These are phyloP conservation scores for Cytospora leucostoma DNA, from an alignment of 2,329 filamentous ascomycete species.

Conservation along the genomic window DNA sequence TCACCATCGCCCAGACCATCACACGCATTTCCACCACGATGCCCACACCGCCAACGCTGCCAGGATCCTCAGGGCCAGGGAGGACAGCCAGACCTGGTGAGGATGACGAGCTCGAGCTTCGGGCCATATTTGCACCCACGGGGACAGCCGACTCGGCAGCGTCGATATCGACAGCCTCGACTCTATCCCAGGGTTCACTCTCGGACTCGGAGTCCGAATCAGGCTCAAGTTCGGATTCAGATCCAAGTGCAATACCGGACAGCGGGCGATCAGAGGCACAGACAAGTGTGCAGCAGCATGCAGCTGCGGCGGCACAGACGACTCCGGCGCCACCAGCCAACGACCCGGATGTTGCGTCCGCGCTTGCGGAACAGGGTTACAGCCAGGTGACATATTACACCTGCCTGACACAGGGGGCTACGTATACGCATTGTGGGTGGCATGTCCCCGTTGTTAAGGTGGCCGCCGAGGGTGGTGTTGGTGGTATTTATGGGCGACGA, in stretches of 20 bases:
- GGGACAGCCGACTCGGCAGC: background rate
- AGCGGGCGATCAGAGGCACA: background rate
- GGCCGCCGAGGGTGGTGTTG: slow-evolving; percentile 3
- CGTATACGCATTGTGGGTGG: slow-evolving; percentile 42
- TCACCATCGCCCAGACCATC: slow-evolving; percentile 15
- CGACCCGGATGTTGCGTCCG: slow-evolving; percentile 30
- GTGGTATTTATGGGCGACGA: slow-evolving; percentile 11
- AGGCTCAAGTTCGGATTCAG: background rate
- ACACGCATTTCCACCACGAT: slow-evolving; percentile 5
- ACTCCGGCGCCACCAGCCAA: slow-evolving; percentile 30
- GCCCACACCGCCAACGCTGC: slow-evolving; percentile 2
- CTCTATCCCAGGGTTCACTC: background rate
- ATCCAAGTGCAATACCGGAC: background rate
- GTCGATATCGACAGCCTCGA: background rate
- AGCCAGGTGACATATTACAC: slow-evolving; percentile 44
- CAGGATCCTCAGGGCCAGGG: background rate
- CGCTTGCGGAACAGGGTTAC: slow-evolving; percentile 32
- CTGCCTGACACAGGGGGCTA: slow-evolving; percentile 37
- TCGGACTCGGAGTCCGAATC: background rate
- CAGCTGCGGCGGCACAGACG: slow-evolving; percentile 15
- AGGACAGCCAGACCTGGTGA: slow-evolving; percentile 7
- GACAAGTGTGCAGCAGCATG: background rate
- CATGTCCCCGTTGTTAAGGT: slow-evolving; percentile 40
- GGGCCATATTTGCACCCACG: slow-evolving; percentile 18
- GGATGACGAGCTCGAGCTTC: slow-evolving; percentile 16